Base-by-base conservation (phyloP, 140 eudicot species). In the Erigeron philadelphicus region DNA sequence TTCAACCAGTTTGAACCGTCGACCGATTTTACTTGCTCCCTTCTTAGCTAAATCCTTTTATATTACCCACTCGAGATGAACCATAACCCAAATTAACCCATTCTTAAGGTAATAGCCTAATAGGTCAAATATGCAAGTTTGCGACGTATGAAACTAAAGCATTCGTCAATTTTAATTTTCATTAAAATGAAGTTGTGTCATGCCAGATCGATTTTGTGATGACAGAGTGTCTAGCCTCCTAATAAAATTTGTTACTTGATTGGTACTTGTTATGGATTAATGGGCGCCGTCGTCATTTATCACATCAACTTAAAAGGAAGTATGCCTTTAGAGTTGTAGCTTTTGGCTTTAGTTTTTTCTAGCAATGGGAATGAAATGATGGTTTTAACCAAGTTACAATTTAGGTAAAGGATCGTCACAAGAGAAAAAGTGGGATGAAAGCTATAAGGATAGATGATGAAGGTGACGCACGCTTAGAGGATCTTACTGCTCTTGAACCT, bases 381-480 rank as follows among this genome's bases (percentile, higher is more conserved):
- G 21, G 21, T 31, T 25, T 61, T 18, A 46, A 17, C 11, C 9
- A 18, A 54, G 50, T 7, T 23, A 16, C 40, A 64, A 46, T 40
- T 21, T 80, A 93, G 98, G 87, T 86, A 7, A 89, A 82, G 73
- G 98, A 92, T 74, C 82, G 96, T 49, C 94, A 89, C 64, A 93
- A 86, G 81, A 92, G 83, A 64, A 89, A 81, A 72, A 74, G 77
- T 7, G 86, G 91, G 63, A 73, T 86, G 4, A 93, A 87, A 77
- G 95, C 87, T 40, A 86, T 93, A 68, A 59, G 98, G 62, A 83
- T 93, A 67, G 95, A 89, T 67, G 96, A 86, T 31, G 98, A 93
- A 72, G 98, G 98, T 40, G 98, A 84, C 61, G 95, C 95, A 69
- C 77, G 90, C 62, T 79, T 93, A 67, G 96, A 93, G 77, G 96